Evolutionary conservation across 2,329 filamentous ascomycete species (phyloP).

Genomic region (Sarocladium strictum): DNA sequence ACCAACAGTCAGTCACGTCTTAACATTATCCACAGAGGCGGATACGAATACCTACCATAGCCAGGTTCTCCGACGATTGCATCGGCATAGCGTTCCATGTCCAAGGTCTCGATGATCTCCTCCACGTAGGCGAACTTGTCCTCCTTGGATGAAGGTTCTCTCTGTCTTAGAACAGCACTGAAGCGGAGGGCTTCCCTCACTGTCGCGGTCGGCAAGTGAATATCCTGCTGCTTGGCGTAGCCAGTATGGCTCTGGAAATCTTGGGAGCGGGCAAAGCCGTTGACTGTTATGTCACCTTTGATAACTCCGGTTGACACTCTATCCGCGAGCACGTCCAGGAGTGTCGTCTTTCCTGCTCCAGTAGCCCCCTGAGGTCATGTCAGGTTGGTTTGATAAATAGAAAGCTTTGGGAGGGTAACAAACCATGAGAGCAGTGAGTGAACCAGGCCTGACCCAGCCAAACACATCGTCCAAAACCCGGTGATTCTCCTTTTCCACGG

Average conservation of each 20-base stretch:
- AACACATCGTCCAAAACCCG: slow-evolving; percentile 78
- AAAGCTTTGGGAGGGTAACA: slow-evolving; percentile 19
- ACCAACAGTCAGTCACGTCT: not conserved
- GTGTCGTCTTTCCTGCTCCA: slow-evolving; percentile 13
- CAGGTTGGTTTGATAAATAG: too few species aligned
- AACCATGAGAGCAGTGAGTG: slow-evolving; percentile 76
- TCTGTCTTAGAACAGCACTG: slow-evolving; percentile 79
- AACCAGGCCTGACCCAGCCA: slow-evolving; percentile 86
- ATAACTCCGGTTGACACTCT: slow-evolving; percentile 11
- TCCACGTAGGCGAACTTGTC: slow-evolving; percentile 87
- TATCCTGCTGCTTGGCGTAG: slow-evolving; percentile 14
- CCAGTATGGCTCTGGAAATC: slow-evolving; percentile 13
- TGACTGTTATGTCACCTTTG: slow-evolving; percentile 12
- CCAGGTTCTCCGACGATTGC: slow-evolving; percentile 86
- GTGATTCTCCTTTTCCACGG: slow-evolving; percentile 66
- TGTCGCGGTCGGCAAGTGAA: slow-evolving; percentile 12
- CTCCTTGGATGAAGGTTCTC: slow-evolving; percentile 58
- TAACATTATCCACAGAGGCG: slow-evolving; percentile 12
- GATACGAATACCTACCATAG: slow-evolving; percentile 42
- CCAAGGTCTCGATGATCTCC: slow-evolving; percentile 83
- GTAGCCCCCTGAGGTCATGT: slow-evolving; percentile 28
- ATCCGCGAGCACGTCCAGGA: slow-evolving; percentile 12
- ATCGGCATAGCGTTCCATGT: slow-evolving; percentile 86
- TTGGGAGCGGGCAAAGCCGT: slow-evolving; percentile 10
- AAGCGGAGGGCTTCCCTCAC: slow-evolving; percentile 77